Base-by-base conservation (phyloP, 2,329 filamentous ascomycete genomes). In the Ascochyta viciae-villosae region DNA sequence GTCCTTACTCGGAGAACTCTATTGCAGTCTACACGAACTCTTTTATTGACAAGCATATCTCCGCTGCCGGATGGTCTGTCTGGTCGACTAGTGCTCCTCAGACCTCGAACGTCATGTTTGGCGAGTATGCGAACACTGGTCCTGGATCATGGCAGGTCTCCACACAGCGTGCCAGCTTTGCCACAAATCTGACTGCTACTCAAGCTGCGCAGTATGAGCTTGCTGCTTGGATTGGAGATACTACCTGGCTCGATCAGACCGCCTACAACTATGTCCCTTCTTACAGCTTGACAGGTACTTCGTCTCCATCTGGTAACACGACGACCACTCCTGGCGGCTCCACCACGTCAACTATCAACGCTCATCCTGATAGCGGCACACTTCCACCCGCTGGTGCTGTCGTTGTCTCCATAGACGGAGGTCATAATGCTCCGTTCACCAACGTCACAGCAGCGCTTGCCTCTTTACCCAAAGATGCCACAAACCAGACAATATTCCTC, bases 401-500 rank as follows among this genome's bases (percentile, higher is more conserved):
- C 1, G 55, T 79, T 6, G 80, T 82, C 0, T 79, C 77, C 0
- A 57, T 70, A 0, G 66, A 69, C 52, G 72, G 71, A 10, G 51
- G 57, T 15, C 55, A 71, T 23, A 64, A 70, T 39, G 74, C 68
- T 3, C 60, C 71, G 0, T 76, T 68, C 57, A 66, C 66, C 37
- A 76, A 68, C 26, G 47, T 77, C 44, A 77, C 74, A 6, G 68
- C 70, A 41, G 75, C 75, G 13, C 63, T 76, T 24, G 70, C 72
- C 5, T 72, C 72, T n/a, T 60, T 77, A 7, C 74, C 75, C 0
- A 67, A 64, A 2, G 74, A 77, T 19, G 64, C 64, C 24, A 65
- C 72, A 0, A 77, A 77, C 1, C 83, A 85, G 54, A 83, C 81
- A 59, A 84, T 89, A 71, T 88, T 88, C 74, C 81, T 89, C 67